Evolutionary conservation across 2,329 filamentous ascomycete genomes (phyloP).

Genomic region (Trichoderma afroharzianum): DNA sequence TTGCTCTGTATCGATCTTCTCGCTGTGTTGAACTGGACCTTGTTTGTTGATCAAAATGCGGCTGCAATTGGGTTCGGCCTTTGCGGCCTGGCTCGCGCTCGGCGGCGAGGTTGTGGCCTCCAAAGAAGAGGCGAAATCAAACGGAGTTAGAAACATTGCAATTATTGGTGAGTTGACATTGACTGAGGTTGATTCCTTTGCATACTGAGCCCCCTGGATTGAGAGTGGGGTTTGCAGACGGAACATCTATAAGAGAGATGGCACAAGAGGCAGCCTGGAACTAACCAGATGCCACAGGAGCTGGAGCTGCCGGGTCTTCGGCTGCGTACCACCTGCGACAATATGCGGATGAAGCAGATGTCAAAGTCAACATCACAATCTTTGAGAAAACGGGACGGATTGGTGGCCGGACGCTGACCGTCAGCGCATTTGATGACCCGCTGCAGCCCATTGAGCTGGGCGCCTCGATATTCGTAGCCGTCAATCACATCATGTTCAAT

Average conservation of each 20-base stretch:
- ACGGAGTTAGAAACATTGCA: conserved; percentile 32
- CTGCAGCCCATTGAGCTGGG: conserved; percentile 75
- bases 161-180: conserved; percentile 33
- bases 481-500: conserved; percentile 78
- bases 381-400: conserved; percentile 77
- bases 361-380: conserved; percentile 74
- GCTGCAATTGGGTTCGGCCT: conserved; percentile 15
- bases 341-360: conserved; percentile 59
- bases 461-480: conserved; percentile 83
- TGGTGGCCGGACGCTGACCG: conserved; percentile 83
- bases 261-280: background rate
- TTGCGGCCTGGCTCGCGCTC: conserved; percentile 21
- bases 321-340: conserved; percentile 77
- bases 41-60: conserved; percentile 15
- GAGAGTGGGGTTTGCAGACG: background rate
- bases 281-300: conserved; percentile 53
- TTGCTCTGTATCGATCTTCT: background rate
- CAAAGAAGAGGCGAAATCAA: background rate
- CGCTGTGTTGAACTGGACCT: background rate
- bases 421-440: conserved; percentile 68
- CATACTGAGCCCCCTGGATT: background rate
- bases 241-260: background rate
- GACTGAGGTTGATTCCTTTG: background rate
- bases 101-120: conserved; percentile 17
- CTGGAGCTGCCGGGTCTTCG: conserved; percentile 83